Evolutionary conservation across 805 yeast genomes (phyloP).

Genomic region (Pichia exigua): DNA sequence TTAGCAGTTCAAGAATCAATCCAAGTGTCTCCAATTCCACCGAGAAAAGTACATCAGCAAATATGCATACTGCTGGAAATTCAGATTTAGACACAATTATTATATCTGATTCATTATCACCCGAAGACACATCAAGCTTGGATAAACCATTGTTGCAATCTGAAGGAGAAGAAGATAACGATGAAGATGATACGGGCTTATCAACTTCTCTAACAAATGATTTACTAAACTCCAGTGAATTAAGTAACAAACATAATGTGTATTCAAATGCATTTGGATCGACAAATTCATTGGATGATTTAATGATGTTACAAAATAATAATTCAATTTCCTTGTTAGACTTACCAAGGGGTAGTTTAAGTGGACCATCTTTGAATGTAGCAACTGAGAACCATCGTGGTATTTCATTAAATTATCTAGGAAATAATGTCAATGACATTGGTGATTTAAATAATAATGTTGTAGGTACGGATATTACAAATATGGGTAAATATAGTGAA

Average conservation of each 20-base stretch:
- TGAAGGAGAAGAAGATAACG: neutral
- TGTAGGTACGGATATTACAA: constrained; percentile 5
- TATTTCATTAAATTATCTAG: constrained; percentile 2
- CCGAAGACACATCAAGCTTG: neutral
- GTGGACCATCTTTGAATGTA: neutral
- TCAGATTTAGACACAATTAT: neutral
- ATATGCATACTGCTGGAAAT: no score
- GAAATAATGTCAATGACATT: neutral
- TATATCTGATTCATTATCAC: neutral
- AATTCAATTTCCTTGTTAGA: neutral
- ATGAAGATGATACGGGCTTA: neutral
- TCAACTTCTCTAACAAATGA: neutral
- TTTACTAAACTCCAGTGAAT: neutral
- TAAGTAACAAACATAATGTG: neutral
- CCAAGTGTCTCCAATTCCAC: neutral
- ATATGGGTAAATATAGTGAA: neutral
- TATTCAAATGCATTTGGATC: constrained; percentile 1
- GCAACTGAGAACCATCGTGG: neutral
- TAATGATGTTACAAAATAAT: neutral
- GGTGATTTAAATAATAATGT: neutral
- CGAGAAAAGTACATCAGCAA: neutral
- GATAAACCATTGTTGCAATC: neutral
- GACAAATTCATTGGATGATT: constrained; percentile 1
- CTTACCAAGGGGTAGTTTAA: neutral
- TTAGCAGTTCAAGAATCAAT: neutral